phyloP scores from a whole-genome alignment of 352 stramenopile genomes.

The Phytophthora pisi region DNA sequence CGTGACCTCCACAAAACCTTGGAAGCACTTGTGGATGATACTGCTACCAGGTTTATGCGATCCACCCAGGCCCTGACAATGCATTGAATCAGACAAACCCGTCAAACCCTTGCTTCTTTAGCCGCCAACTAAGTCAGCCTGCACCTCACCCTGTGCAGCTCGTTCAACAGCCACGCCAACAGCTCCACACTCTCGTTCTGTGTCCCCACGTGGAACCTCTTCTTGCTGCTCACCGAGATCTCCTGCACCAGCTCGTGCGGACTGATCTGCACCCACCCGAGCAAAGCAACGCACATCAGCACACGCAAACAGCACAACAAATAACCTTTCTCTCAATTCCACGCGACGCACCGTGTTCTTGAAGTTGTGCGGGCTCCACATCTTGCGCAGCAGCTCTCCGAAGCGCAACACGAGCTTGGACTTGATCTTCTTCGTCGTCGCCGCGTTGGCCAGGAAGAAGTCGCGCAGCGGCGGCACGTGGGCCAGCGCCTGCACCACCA shows the following conservation, averaged over 20 bases:
- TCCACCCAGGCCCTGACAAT: conserved; percentile 77
- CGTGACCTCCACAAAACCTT: conserved; percentile 94
- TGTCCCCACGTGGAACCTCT: conserved; percentile 94
- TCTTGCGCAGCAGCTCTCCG: conserved; percentile 96
- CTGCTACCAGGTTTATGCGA: conserved; percentile 86
- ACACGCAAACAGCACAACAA: conserved; percentile 6
- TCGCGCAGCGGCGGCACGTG: conserved; percentile 96
- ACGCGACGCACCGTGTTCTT: conserved; percentile 94
- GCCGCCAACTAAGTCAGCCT: neutral
- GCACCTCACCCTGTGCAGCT: conserved; percentile 85
- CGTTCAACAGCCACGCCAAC: conserved; percentile 96
- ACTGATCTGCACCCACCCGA: conserved; percentile 64
- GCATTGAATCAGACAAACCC: neutral
- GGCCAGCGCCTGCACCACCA: conserved; percentile 95
- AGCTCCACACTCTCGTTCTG: conserved; percentile 97
- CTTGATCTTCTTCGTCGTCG: conserved; percentile 61
- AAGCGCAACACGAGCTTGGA: conserved; percentile 92
- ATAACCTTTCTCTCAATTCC: neutral
- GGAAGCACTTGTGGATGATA: conserved; percentile 97
- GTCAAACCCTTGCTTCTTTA: neutral
- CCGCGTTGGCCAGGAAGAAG: conserved; percentile 92
- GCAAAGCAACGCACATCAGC: conserved; percentile 7
- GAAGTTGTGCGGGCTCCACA: conserved; percentile 98
- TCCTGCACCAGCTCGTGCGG: conserved; percentile 97
- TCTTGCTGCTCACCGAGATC: conserved; percentile 95